Conservation (phyloP, 1,284 basidiomycete genomes). For the Athelia psychrophila region DNA sequence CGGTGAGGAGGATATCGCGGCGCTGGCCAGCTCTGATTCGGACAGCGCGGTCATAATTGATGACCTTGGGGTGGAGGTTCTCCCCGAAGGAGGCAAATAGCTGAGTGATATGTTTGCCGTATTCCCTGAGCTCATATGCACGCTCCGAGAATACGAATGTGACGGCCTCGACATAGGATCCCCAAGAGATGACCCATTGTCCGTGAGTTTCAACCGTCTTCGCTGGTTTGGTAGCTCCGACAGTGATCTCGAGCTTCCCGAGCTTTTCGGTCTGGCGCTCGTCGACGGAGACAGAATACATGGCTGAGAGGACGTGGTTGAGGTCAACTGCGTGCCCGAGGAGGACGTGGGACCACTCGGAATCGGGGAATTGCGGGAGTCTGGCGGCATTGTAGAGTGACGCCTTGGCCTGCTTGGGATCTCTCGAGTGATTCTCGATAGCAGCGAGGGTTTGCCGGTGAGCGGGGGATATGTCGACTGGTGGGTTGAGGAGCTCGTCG, state of each 20-base stretch:
- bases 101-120: background rate
- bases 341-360: background rate
- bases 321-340: background rate
- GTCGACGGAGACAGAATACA: background rate
- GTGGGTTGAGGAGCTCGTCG: background rate
- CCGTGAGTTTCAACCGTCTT: background rate
- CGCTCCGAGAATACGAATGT: background rate
- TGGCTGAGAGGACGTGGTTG: background rate
- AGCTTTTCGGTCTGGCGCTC: background rate
- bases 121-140: background rate
- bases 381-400: background rate
- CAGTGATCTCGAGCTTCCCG: background rate
- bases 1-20: background rate
- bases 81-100: background rate
- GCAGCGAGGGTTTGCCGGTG: background rate
- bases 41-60: background rate
- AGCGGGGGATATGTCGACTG: background rate
- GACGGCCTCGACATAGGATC: background rate
- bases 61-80: background rate
- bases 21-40: background rate
- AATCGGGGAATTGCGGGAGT: background rate
- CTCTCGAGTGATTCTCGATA: background rate
- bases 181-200: background rate
- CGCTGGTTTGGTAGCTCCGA: background rate
- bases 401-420: background rate